Conservation (phyloP, 2,329 filamentous ascomycete genomes). For the Thyridium curvatum region DNA sequence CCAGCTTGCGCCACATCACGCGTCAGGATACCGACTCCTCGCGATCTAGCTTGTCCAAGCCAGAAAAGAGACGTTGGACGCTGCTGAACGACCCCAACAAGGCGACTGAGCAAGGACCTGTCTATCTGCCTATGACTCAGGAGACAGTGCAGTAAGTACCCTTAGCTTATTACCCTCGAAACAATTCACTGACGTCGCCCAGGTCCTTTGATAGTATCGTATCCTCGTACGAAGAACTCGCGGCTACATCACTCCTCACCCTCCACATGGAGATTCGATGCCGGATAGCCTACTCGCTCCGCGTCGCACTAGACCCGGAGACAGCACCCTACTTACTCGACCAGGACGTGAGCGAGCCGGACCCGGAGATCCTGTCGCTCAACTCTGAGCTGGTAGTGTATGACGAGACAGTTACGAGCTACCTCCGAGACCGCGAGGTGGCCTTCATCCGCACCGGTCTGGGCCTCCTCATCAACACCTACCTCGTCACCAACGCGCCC, state of each 20-base stretch:
- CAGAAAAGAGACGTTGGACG: constrained; percentile 72
- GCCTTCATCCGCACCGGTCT: constrained; percentile 73
- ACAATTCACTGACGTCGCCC: constrained; percentile 6
- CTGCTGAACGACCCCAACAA: constrained; percentile 61
- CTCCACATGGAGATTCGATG: constrained; percentile 85
- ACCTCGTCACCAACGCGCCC: constrained; percentile 66
- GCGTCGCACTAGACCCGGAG: constrained; percentile 53
- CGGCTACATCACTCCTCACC: constrained; percentile 71
- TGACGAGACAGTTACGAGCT: constrained; percentile 72
- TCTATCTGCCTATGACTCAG: constrained; percentile 81
- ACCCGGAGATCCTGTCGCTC: constrained; percentile 73
- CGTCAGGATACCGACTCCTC: constrained; percentile 63
- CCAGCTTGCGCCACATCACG: constrained; percentile 77
- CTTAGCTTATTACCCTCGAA: neutral
- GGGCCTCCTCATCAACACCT: constrained; percentile 69
- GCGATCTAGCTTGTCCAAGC: constrained; percentile 25
- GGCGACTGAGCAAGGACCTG: constrained; percentile 53
- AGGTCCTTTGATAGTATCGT: constrained; percentile 85
- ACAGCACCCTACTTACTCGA: constrained; percentile 59
- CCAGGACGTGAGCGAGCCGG: constrained; percentile 69
- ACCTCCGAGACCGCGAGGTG: constrained; percentile 65
- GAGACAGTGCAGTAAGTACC: constrained; percentile 70
- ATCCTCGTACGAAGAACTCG: constrained; percentile 74
- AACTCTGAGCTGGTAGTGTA: constrained; percentile 82
- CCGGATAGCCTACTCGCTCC: constrained; percentile 75